Evolutionary conservation across 2,329 filamentous ascomycete genomes (phyloP).

Genomic region (Cercospora zeina): DNA sequence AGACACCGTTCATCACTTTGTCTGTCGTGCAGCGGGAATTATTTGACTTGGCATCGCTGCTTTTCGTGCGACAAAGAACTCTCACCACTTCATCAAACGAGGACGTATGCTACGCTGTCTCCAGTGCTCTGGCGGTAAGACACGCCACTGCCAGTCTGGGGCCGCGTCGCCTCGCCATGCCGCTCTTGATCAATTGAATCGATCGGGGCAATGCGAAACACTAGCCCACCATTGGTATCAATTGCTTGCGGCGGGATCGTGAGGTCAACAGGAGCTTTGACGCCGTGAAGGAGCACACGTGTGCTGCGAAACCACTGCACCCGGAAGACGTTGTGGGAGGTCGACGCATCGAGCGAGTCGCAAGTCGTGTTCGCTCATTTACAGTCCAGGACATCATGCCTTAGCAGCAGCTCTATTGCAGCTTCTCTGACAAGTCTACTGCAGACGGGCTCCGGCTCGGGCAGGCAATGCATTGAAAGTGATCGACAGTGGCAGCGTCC

Average conservation of each 20-base stretch:
- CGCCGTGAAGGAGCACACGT: not conserved
- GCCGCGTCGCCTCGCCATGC: not conserved
- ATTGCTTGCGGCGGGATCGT: not conserved
- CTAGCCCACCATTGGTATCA: not conserved
- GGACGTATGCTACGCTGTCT: not conserved
- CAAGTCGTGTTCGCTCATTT: not conserved
- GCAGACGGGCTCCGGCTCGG: slow-evolving; percentile 1
- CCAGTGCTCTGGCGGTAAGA: not conserved
- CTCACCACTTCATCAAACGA: not conserved
- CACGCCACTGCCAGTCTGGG: not conserved
- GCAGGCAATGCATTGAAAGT: not conserved
- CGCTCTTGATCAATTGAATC: not conserved
- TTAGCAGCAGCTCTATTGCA: slow-evolving; percentile 15
- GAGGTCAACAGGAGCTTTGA: not conserved
- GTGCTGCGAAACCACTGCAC: not conserved
- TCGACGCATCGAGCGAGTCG: not conserved
- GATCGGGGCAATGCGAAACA: not conserved
- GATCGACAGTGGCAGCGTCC: slow-evolving; percentile 10
- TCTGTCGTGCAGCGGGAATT: not conserved
- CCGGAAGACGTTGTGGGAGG: not conserved
- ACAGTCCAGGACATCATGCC: slow-evolving; percentile 2
- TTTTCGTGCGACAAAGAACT: not conserved
- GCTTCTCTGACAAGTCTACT: slow-evolving; percentile 6
- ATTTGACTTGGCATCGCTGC: not conserved
- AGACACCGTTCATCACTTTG: not conserved